Conservation (phyloP, 495 filamentous ascomycete species). For the Aspergillus coremiiformis region DNA sequence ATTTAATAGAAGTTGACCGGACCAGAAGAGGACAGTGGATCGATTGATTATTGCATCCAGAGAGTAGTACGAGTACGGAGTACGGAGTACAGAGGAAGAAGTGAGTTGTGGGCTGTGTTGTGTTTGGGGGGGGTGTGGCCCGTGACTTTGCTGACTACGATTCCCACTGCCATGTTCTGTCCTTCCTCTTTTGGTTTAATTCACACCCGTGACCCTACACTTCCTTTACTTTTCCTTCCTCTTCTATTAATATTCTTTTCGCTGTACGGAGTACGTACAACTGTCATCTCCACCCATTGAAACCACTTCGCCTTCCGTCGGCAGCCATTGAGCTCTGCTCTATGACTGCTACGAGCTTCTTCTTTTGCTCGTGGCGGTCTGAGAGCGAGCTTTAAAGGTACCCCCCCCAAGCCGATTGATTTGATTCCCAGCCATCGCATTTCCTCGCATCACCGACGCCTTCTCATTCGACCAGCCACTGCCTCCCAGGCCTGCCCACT, state of each 20-base stretch:
- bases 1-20: no score
- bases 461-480: conserved; percentile 25
- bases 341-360: conserved; percentile 16
- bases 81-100: no score
- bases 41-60: no score
- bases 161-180: no score
- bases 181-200: no score
- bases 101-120: no score
- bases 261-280: not conserved
- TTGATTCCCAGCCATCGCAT: conserved; percentile 22
- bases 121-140: no score
- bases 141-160: not conserved
- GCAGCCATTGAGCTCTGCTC: conserved; percentile 17
- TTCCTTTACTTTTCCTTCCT: not conserved
- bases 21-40: no score
- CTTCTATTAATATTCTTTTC: conserved; percentile 2
- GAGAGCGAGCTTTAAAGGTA: conserved; percentile 7
- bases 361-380: conserved; percentile 19
- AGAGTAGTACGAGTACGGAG: no score
- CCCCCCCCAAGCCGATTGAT: not conserved
- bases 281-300: not conserved
- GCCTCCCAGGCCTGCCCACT: conserved; percentile 2
- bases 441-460: conserved; percentile 6
- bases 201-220: not conserved
- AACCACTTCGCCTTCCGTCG: not conserved